These are phyloP conservation scores for Chlamydomonas asymmetrica DNA, from an alignment of 139 green algal genomes.

Conservation along the genomic window DNA sequence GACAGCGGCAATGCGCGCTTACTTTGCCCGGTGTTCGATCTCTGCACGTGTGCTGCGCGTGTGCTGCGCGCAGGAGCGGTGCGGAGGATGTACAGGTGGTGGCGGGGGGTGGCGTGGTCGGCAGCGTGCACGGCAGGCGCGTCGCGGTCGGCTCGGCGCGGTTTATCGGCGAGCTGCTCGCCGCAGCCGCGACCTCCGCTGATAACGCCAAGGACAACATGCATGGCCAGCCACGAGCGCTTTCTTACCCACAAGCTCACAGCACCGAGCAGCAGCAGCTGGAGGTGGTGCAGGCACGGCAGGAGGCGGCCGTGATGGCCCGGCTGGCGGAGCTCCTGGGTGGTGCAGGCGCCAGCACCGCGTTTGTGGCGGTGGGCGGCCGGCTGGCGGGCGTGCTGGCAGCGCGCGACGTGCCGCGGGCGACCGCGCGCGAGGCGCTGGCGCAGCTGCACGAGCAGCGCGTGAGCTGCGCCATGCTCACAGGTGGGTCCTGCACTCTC, in stretches of 20 bases:
- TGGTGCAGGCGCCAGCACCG: neutral
- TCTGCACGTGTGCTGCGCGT: too few relatives aligned
- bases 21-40: too few relatives aligned
- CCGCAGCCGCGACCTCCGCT: too few relatives aligned
- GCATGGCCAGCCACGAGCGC: too few relatives aligned
- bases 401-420: slow-evolving; percentile 17
- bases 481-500: too few relatives aligned
- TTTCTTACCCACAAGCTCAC: too few relatives aligned
- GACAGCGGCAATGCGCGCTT: too few relatives aligned
- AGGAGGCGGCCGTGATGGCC: too few relatives aligned
- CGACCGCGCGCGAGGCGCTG: slow-evolving; percentile 34
- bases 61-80: too few relatives aligned
- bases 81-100: slow-evolving; percentile 6
- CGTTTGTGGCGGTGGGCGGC: slow-evolving; percentile 15
- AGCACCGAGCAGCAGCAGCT: too few relatives aligned
- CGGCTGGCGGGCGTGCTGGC: slow-evolving; percentile 17
- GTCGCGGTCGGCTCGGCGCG: slow-evolving; percentile 26
- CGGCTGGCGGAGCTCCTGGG: neutral
- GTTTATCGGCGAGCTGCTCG: slow-evolving; percentile 7
- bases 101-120: slow-evolving; percentile 20
- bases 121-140: slow-evolving; percentile 8
- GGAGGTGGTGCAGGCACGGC: too few relatives aligned
- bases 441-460: slow-evolving; percentile 33
- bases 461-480: slow-evolving; percentile 56
- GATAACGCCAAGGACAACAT: too few relatives aligned